A percentile compares a stretch with the other conserved stretches of the same genome.
These are phyloP conservation scores for Euphrasia arctica DNA, from an alignment of 305 asterid genomes.

Conservation along the genomic window DNA sequence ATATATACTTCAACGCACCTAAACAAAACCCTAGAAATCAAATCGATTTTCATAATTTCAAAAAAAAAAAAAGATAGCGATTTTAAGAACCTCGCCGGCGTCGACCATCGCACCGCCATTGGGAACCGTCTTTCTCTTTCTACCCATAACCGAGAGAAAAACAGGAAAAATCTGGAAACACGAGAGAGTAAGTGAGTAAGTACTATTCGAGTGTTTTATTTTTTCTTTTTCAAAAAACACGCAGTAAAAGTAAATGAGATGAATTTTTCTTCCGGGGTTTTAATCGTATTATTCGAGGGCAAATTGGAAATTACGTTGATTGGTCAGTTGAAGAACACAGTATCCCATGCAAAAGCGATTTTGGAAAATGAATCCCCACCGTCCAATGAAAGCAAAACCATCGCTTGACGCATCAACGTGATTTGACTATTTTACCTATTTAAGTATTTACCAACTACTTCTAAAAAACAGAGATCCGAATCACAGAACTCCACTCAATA, in stretches of 20 bases:
- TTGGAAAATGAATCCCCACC: conserved; percentile 5
- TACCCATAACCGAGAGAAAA: conserved; percentile 20
- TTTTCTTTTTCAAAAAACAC: not conserved
- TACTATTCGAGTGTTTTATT: not conserved
- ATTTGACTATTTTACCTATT: not conserved
- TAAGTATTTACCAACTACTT: too few species aligned
- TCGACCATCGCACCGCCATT: not conserved
- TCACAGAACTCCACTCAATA: too few species aligned
- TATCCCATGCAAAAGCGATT: not conserved
- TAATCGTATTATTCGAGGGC: not conserved
- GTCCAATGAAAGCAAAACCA: not conserved
- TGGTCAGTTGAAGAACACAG: not conserved
- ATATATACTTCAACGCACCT: not conserved
- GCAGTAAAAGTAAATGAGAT: not conserved
- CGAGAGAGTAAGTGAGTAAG: not conserved
- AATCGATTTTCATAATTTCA: not conserved
- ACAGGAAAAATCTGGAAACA: not conserved
- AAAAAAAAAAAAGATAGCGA: not conserved
- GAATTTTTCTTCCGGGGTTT: too few species aligned
- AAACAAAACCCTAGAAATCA: not conserved
- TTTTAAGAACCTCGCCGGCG: conserved; percentile 9
- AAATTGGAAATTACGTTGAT: not conserved
- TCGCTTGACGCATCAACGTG: not conserved
- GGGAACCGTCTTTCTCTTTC: conserved; percentile 17
- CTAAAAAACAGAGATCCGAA: too few species aligned